These are phyloP conservation scores for Eruca vesicaria DNA, from an alignment of 441 rosid genomes.

Conservation along the genomic window DNA sequence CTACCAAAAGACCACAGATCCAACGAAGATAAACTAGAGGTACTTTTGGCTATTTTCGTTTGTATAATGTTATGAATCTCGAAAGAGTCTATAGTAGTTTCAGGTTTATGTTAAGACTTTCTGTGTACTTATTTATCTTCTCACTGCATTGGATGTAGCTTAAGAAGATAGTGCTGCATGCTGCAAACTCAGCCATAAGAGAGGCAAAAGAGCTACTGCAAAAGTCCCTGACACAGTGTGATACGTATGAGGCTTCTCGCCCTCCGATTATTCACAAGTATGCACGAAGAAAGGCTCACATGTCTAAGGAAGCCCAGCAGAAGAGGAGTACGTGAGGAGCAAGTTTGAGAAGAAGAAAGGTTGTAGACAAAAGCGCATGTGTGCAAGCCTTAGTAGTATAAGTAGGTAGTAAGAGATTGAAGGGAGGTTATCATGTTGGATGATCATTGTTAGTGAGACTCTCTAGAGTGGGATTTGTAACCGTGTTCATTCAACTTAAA, in stretches of 20 bases:
- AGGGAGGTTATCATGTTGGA: neutral
- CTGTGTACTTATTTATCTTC: neutral
- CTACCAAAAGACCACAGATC: slow-evolving; percentile 71
- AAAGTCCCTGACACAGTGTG: neutral
- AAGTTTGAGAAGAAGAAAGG: neutral
- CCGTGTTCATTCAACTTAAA: neutral
- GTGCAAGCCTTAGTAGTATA: neutral
- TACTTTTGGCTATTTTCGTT: slow-evolving; percentile 9
- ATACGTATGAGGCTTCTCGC: neutral
- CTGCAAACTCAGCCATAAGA: neutral
- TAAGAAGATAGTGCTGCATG: neutral
- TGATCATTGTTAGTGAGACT: no score
- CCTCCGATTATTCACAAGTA: neutral
- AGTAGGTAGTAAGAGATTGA: neutral
- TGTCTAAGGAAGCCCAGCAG: neutral
- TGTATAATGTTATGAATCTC: neutral
- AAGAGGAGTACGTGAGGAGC: neutral
- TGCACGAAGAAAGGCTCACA: neutral
- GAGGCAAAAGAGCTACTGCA: neutral
- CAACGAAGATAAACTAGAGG: slow-evolving; percentile 91
- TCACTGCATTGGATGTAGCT: neutral
- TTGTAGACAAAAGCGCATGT: neutral
- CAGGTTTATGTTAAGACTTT: neutral
- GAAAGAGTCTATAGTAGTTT: neutral
- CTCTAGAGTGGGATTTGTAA: neutral